Percentiles rank a stretch among this genome's conserved stretches.
phyloP scores from a whole-genome alignment of 805 yeast genomes.

The Alloascoidea hylecoeti region DNA sequence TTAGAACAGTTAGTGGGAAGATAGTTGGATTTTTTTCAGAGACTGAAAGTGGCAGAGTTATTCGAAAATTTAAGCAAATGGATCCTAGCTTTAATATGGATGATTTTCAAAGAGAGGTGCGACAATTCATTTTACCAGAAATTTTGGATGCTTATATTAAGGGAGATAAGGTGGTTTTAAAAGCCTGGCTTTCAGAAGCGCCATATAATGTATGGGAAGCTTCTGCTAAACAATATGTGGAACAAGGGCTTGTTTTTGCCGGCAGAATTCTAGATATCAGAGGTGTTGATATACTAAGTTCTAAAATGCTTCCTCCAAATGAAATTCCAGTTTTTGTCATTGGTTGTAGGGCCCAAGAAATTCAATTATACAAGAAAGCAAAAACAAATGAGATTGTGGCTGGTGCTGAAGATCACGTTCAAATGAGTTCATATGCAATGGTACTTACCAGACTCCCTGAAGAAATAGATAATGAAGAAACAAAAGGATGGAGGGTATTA shows the following conservation, averaged over 20 bases:
- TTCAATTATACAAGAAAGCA: constrained; percentile 74
- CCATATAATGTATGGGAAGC: constrained; percentile 93
- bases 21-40: constrained; percentile 86
- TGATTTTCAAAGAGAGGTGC: constrained; percentile 64
- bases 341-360: constrained; percentile 94
- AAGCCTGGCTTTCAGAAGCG: constrained; percentile 92
- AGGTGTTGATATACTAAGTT: constrained; percentile 84
- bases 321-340: constrained; percentile 88
- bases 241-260: constrained; percentile 84
- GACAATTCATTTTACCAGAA: constrained; percentile 92
- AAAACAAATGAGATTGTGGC: constrained; percentile 94
- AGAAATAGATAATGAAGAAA: constrained; percentile 75
- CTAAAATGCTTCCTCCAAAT: constrained; percentile 79
- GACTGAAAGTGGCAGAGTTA: constrained; percentile 91
- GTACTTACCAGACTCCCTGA: constrained; percentile 90
- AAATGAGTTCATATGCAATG: constrained; percentile 90
- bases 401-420: constrained; percentile 87
- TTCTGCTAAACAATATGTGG: constrained; percentile 81
- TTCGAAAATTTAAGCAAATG: constrained; percentile 70
- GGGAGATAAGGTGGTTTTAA: constrained; percentile 74
- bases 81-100: constrained; percentile 82
- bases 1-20: constrained; percentile 71
- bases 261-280: constrained; percentile 87
- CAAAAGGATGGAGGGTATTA: constrained; percentile 94
- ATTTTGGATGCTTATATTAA: constrained; percentile 87